Percentiles rank a stretch among this genome's conserved stretches.
Evolutionary conservation across 2,329 filamentous ascomycete genomes (phyloP).

Genomic region (Alternaria gaisen): DNA sequence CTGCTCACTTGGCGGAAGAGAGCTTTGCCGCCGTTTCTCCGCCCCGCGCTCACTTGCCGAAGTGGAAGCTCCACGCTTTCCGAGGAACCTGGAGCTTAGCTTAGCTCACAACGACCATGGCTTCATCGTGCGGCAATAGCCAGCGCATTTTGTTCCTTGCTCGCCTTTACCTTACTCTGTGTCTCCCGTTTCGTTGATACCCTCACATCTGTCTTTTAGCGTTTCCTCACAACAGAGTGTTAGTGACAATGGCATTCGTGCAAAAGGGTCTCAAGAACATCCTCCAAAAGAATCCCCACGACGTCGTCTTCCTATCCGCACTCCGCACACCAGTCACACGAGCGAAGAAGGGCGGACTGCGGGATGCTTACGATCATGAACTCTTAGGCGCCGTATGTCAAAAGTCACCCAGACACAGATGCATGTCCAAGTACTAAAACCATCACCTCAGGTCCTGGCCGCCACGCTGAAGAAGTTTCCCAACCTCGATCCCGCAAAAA

Average conservation of each 20-base stretch:
- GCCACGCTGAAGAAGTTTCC: constrained; percentile 78
- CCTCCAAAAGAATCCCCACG: constrained; percentile 78
- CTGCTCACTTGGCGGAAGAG: constrained; percentile 31
- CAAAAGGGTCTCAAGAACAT: constrained; percentile 76
- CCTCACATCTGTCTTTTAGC: constrained; percentile 17
- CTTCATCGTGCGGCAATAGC: constrained; percentile 21
- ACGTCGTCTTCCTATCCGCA: constrained; percentile 89
- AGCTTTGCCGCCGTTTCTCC: constrained; percentile 36
- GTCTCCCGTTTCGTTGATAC: constrained; percentile 11
- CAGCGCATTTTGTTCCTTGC: constrained; percentile 11
- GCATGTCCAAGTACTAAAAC: constrained; percentile 45
- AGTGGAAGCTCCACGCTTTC: constrained; percentile 31
- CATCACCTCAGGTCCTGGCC: constrained; percentile 58
- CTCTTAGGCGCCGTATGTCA: constrained; percentile 70
- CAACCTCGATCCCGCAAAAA: constrained; percentile 71
- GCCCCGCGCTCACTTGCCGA: constrained; percentile 48
- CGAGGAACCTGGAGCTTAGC: constrained; percentile 38
- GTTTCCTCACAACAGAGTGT: neutral
- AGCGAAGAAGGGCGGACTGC: constrained; percentile 82
- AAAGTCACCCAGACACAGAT: constrained; percentile 30
- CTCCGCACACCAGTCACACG: constrained; percentile 87
- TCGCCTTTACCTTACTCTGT: constrained; percentile 1
- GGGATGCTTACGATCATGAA: constrained; percentile 90
- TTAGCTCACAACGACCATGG: constrained; percentile 32
- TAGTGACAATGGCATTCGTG: constrained; percentile 53